These are phyloP conservation scores for Aspergillus nanangensis DNA, from an alignment of 495 filamentous ascomycete species.

Conservation along the genomic window DNA sequence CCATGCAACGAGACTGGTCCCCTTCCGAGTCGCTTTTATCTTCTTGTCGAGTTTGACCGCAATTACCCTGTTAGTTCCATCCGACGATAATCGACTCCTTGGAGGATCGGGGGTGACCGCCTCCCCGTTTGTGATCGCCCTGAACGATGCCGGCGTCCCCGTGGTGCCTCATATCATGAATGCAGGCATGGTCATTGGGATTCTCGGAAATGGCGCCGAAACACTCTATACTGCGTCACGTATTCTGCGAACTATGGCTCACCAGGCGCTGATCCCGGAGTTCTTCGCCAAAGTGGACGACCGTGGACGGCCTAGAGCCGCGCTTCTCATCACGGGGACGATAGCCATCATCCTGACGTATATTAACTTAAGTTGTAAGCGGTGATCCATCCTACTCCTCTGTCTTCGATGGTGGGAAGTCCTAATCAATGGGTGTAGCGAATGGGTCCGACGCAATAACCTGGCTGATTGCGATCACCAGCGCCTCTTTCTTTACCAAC, in stretches of 20 bases:
- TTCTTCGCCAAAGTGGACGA: constrained; percentile 21
- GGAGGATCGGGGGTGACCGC: constrained; percentile 20
- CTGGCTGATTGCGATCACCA: constrained; percentile 25
- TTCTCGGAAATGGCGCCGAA: constrained; percentile 25
- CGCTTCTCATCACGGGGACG: constrained; percentile 17
- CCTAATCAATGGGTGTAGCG: neutral
- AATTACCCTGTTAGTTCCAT: constrained; percentile 24
- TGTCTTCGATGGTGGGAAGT: too few relatives aligned
- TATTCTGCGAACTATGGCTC: constrained; percentile 24
- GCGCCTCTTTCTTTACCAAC: constrained; percentile 24
- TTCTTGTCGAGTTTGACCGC: constrained; percentile 24
- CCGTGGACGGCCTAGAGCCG: constrained; percentile 18
- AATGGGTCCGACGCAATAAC: constrained; percentile 6
- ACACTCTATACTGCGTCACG: constrained; percentile 25
- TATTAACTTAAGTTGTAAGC: constrained; percentile 19
- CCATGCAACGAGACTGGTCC: constrained; percentile 24
- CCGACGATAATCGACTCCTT: constrained; percentile 15
- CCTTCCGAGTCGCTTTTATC: constrained; percentile 25
- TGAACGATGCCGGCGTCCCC: constrained; percentile 20
- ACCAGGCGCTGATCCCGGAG: constrained; percentile 17
- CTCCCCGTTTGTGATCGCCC: constrained; percentile 32
- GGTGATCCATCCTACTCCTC: too few relatives aligned
- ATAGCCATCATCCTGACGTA: constrained; percentile 20
- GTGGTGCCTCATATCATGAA: constrained; percentile 26
- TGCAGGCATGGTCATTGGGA: constrained; percentile 23